Evolutionary conservation across 345 rosid species (phyloP).

Genomic region (rapeseed (Brassica napus)): DNA sequence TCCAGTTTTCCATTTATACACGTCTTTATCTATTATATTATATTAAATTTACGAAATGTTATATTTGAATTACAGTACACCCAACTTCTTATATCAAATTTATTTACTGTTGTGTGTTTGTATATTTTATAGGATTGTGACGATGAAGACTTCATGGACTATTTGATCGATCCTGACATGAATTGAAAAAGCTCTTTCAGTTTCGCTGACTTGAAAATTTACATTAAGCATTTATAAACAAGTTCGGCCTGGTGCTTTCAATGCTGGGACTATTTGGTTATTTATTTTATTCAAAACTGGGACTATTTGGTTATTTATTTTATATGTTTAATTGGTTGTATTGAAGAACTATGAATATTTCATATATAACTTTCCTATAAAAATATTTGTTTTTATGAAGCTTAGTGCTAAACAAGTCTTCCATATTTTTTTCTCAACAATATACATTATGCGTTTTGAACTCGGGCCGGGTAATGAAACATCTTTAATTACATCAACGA

Average conservation of each 20-base stretch:
- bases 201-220: background rate
- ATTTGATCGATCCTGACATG: background rate
- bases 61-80: background rate
- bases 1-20: background rate
- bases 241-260: slow-evolving; percentile 14
- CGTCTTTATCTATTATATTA: background rate
- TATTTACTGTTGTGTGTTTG: background rate
- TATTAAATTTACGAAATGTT: background rate
- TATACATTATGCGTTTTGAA: background rate
- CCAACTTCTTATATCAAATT: background rate
- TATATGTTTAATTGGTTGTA: background rate
- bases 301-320: background rate
- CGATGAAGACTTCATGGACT: slow-evolving; percentile 5
- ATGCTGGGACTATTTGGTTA: background rate
- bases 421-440: background rate
- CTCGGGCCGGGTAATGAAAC: background rate
- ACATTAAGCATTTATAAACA: background rate
- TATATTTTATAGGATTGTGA: slow-evolving; percentile 20
- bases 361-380: background rate
- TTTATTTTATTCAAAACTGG: background rate
- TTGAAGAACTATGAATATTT: background rate
- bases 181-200: background rate
- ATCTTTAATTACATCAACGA: background rate
- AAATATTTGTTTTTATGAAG: background rate
- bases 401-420: background rate